Base-by-base conservation (phyloP, 805 yeast species). In the Ogataea pini region DNA sequence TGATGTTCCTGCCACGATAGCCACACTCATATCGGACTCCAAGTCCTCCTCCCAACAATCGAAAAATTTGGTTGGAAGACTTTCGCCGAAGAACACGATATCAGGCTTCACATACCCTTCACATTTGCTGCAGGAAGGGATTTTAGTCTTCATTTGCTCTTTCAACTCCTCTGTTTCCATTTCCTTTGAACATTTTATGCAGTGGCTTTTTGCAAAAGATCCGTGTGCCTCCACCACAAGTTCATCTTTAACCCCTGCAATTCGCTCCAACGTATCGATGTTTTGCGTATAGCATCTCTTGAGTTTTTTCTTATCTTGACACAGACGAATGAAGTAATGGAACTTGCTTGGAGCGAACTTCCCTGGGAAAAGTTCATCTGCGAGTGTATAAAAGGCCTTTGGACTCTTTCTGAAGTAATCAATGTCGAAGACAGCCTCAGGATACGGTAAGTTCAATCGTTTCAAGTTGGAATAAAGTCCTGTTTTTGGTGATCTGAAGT, bases 361-460 rank as follows among this genome's bases (percentile, higher is more conserved):
- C 0, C 96, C 96, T 0, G 99, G 99, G 59, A 84, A 89, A 43
- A 92, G 70, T 58, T 90, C 97, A 13, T 79, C 79, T 0, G 96
- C 95, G 44, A 92, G 72, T 0, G 86, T 80, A 61, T 87, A 90
- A 62, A 92, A 92, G 0, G 97, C 94, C 50, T 79, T 75, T 0
- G 98, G 98, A 44, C 79, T 77, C 47, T 85, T 73, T 39, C 76
- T 70, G 67, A 89, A 89, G 63, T 79, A 92, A 16, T 84, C 91
- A 36, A 92, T 84, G 62, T 91, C 97, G 64, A 92, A 92, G 1
- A 92, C 97, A 0, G 97, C 97, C 63, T 92, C 99, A 0, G 97
- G 94, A 63, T 80, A 90, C 5, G 98, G 98, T 42, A 92, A 71
- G 29, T 87, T 76, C 32, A 91, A 72, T 54, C 80, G 75, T 17